Conservation (phyloP, 2,329 filamentous ascomycete genomes). For the Neophaeococcomyces aloes region DNA sequence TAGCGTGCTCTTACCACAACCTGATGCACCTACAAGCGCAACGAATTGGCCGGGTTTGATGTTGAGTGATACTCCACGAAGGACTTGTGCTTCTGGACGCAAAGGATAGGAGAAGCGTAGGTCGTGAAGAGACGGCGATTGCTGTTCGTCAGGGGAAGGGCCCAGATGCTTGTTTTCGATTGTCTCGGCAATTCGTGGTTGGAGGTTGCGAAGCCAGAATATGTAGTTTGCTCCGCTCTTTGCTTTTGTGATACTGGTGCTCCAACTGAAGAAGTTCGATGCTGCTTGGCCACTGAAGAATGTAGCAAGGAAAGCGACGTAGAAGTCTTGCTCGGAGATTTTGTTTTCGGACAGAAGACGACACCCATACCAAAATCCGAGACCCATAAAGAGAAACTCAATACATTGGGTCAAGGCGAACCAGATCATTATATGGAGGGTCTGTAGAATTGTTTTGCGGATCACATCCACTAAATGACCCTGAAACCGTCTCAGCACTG, state of each 20-base stretch:
- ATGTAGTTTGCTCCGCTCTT: slow-evolving; percentile 42
- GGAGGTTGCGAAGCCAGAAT: slow-evolving; percentile 37
- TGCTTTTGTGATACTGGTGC: slow-evolving; percentile 42
- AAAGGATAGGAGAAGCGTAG: slow-evolving; percentile 31
- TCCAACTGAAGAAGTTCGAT: slow-evolving; percentile 25
- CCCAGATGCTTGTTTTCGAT: slow-evolving; percentile 30
- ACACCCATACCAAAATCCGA: slow-evolving; percentile 50
- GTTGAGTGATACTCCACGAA: slow-evolving; percentile 25
- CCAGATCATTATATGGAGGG: slow-evolving; percentile 24
- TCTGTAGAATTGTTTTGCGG: slow-evolving; percentile 18
- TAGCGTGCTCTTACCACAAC: slow-evolving; percentile 57
- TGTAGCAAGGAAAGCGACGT: slow-evolving; percentile 36
- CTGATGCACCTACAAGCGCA: slow-evolving; percentile 47
- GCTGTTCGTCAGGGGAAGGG: slow-evolving; percentile 25
- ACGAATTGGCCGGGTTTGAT: slow-evolving; percentile 41
- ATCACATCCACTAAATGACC: slow-evolving; percentile 21
- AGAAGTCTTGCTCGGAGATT: slow-evolving; percentile 29
- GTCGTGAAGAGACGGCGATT: slow-evolving; percentile 35
- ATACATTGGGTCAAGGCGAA: slow-evolving; percentile 27
- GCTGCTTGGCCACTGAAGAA: slow-evolving; percentile 29
- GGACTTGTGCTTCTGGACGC: slow-evolving; percentile 23
- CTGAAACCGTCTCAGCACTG: slow-evolving; percentile 1
- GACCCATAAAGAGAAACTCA: slow-evolving; percentile 23
- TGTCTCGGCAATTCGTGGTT: slow-evolving; percentile 35
- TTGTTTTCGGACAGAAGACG: slow-evolving; percentile 45